Percentiles rank a stretch among this genome's conserved stretches.
Conservation (phyloP, 768 basidiomycete species). For the Boletus vinaceobasis region DNA sequence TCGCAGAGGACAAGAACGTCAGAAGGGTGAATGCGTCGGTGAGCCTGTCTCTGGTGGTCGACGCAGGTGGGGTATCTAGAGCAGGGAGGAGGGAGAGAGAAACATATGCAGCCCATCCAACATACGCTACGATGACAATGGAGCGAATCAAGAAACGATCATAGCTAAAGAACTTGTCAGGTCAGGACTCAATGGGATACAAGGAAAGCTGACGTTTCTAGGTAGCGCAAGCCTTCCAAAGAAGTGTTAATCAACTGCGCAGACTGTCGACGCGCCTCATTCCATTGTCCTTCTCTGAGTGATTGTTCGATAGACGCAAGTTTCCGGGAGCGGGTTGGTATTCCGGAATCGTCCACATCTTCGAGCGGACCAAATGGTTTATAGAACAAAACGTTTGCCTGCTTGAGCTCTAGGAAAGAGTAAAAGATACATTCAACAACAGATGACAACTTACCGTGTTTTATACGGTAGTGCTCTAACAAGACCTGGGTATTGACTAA, state of each 20-base stretch:
- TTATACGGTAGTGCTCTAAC: slow-evolving; percentile 72
- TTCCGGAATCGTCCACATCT: slow-evolving; percentile 20
- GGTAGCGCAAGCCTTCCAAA: slow-evolving; percentile 66
- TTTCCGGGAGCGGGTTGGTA: slow-evolving; percentile 33
- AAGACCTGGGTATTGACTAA: slow-evolving; percentile 69
- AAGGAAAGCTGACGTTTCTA: slow-evolving; percentile 52
- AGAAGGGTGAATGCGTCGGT: slow-evolving; percentile 29
- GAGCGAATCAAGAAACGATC: slow-evolving; percentile 68
- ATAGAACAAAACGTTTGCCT: slow-evolving; percentile 55
- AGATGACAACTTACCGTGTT: slow-evolving; percentile 53
- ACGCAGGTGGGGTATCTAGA: slow-evolving; percentile 16
- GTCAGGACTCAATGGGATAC: not conserved
- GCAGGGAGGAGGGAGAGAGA: slow-evolving; percentile 55
- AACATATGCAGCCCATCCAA: slow-evolving; percentile 73
- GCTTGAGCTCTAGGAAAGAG: slow-evolving; percentile 53
- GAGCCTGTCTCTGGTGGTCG: not conserved
- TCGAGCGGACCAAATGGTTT: slow-evolving; percentile 56
- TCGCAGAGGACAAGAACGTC: slow-evolving; percentile 39
- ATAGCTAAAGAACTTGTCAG: slow-evolving; percentile 42
- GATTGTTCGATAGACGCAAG: slow-evolving; percentile 44
- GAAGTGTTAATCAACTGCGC: slow-evolving; percentile 49
- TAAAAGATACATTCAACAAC: not conserved
- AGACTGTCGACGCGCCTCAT: slow-evolving; percentile 47
- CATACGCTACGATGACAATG: slow-evolving; percentile 70
- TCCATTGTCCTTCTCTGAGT: slow-evolving; percentile 43